Evolutionary conservation across 768 basidiomycete species (phyloP), one percentile per base, ranked within the genome.

Genomic region (Pleurotus salmoneostramineus): DNA sequence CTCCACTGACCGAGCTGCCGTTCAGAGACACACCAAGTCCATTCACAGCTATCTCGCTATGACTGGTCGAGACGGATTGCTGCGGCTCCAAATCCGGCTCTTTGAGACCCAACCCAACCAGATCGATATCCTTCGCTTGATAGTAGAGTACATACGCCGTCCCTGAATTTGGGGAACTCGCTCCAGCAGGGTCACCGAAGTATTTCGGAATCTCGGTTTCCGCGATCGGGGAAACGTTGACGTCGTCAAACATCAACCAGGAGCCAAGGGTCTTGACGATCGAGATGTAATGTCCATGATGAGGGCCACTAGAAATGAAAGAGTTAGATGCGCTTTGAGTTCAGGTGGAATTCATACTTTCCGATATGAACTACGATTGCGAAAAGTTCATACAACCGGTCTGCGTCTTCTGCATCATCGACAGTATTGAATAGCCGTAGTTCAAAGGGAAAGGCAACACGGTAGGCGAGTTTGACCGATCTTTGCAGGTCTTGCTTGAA

Each of bases 291-390:
- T 99, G 97, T 0, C 97, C 97, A 65, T 98, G 97, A 68, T 97
- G 90, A n/a, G 95, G 95, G 4, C 96, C 96, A 65, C 95, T 97
- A 61, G 58, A 60, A 62, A 60, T 54, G 55, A 21, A 59, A 32
- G 64, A 60, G 15, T 61, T 27, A 52, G 57, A 49, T 56, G 56
- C 37, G 55, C 40, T 32, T 55, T 6, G 48, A 59, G 61, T 50
- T 58, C 60, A 17, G 36, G 17, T 5, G 62, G 15, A 58, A 34
- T 56, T 56, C 33, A 63, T 60, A 86, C 95, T 85, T 91, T 81
- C 97, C 97, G 62, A 99, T 95, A 73, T 99, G 97, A n/a, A 99
- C 93, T 35, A 99, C 95, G 58, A 98, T 93, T 11, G 93, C 95
- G 69, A 95, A 98, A 31, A 99, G 82, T 69, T 92, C 87, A 74